These are phyloP conservation scores for Primulina tabacum DNA, from an alignment of 257 asterid species.

Conservation along the genomic window DNA sequence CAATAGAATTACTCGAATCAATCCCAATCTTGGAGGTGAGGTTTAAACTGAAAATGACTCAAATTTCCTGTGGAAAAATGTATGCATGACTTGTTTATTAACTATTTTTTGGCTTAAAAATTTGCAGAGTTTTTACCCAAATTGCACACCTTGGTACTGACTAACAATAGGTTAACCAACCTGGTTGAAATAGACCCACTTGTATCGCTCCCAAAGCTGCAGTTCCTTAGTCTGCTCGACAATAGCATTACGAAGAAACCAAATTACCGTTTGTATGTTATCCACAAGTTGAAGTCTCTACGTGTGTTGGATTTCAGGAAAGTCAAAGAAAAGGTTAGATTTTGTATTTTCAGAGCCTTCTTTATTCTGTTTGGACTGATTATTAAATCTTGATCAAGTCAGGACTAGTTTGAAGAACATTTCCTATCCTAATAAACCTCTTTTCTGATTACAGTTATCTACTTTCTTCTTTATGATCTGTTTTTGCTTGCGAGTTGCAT, in stretches of 20 bases:
- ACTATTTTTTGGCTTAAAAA: constrained; percentile 9
- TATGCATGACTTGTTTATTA: not conserved
- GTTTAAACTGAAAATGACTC: not conserved
- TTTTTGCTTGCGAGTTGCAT: not conserved
- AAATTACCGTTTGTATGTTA: constrained; percentile 90
- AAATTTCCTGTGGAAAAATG: not conserved
- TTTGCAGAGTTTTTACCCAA: constrained; percentile 89
- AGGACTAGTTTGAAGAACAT: not conserved
- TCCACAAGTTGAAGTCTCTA: constrained; percentile 84
- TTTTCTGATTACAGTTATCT: constrained; percentile 2
- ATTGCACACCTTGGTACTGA: constrained; percentile 86
- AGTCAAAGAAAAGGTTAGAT: constrained; percentile 85
- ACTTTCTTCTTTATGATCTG: not conserved
- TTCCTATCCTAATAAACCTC: not conserved
- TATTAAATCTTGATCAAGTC: not conserved
- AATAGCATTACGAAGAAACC: constrained; percentile 92
- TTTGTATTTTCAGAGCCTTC: constrained; percentile 10
- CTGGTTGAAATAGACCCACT: constrained; percentile 95
- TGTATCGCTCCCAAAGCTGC: constrained; percentile 78
- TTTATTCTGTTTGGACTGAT: no score
- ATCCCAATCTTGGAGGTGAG: constrained; percentile 85
- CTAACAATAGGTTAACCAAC: constrained; percentile 90
- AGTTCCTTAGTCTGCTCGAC: constrained; percentile 87
- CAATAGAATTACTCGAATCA: constrained; percentile 95
- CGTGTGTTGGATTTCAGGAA: constrained; percentile 89